These are phyloP conservation scores for Aspergillus incahuasiensis DNA, from an alignment of 495 filamentous ascomycete species.

Conservation along the genomic window DNA sequence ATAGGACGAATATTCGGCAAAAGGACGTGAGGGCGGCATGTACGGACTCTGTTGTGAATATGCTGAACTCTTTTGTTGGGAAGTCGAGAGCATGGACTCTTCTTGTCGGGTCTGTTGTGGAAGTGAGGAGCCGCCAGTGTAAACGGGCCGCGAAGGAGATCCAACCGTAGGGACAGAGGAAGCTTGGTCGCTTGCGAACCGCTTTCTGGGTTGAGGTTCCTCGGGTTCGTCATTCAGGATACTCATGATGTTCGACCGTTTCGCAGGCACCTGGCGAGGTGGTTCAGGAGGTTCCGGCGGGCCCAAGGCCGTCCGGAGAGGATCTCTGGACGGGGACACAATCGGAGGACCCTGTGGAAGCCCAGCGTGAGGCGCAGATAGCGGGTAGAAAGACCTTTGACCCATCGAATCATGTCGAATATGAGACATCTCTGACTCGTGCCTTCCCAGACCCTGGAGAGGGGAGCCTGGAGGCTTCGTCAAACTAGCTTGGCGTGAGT, in stretches of 20 bases:
- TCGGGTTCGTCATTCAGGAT: conserved; percentile 55
- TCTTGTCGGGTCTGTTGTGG: conserved; percentile 24
- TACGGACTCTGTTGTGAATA: conserved; percentile 31
- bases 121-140: conserved; percentile 16
- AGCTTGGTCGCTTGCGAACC: conserved; percentile 38
- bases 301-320: conserved; percentile 31
- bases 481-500: conserved; percentile 41
- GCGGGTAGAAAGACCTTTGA: conserved; percentile 30
- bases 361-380: conserved; percentile 23
- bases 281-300: conserved; percentile 37
- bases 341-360: conserved; percentile 31
- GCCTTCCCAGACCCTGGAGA: conserved; percentile 25
- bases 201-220: conserved; percentile 51
- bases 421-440: conserved; percentile 35
- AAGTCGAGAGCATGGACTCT: conserved; percentile 15
- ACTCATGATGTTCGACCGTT: conserved; percentile 56
- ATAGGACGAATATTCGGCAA: conserved; percentile 36
- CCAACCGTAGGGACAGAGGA: conserved; percentile 20
- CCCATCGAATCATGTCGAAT: conserved; percentile 36
- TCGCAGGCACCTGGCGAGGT: conserved; percentile 47
- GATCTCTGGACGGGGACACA: conserved; percentile 42
- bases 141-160: conserved; percentile 27
- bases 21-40: conserved; percentile 28
- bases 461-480: conserved; percentile 38
- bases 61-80: conserved; percentile 19